Conservation (phyloP, 805 yeast genomes). For the Teunomyces lycoperdinae region DNA sequence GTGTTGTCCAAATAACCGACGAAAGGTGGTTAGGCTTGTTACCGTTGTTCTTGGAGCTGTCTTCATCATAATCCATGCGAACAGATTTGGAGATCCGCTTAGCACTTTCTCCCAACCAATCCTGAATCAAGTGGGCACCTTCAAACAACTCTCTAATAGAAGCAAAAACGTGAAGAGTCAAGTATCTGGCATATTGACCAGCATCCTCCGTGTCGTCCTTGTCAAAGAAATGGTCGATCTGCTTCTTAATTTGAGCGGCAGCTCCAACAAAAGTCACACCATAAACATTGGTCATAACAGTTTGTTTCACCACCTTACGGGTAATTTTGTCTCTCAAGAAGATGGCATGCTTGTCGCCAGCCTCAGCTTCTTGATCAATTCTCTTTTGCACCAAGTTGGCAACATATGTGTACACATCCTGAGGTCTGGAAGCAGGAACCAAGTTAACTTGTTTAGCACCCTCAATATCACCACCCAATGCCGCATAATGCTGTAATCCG, state of each 20-base stretch:
- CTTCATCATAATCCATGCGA: conserved; percentile 58
- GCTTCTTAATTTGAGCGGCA: conserved; percentile 78
- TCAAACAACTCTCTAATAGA: conserved; percentile 82
- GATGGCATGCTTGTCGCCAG: conserved; percentile 54
- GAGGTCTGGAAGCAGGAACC: conserved; percentile 68
- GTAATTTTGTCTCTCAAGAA: conserved; percentile 60
- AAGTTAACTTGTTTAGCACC: conserved; percentile 81
- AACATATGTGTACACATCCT: conserved; percentile 73
- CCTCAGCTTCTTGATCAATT: conserved; percentile 51
- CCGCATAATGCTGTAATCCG: conserved; percentile 85
- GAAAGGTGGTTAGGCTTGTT: conserved; percentile 64
- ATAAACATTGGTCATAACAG: conserved; percentile 97
- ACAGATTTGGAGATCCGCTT: conserved; percentile 74
- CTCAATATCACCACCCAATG: conserved; percentile 78
- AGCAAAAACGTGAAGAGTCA: conserved; percentile 74
- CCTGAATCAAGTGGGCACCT: conserved; percentile 94
- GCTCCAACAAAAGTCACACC: conserved; percentile 97
- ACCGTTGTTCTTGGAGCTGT: conserved; percentile 17
- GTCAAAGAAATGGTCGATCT: conserved; percentile 59
- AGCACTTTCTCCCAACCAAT: conserved; percentile 92
- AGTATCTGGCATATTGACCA: conserved; percentile 48
- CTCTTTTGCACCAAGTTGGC: conserved; percentile 59
- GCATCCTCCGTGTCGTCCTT: conserved; percentile 43
- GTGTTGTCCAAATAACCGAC: conserved; percentile 97
- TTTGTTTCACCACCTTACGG: conserved; percentile 90